Conservation (phyloP, 768 basidiomycete species). For the Tulasnella sp. region DNA sequence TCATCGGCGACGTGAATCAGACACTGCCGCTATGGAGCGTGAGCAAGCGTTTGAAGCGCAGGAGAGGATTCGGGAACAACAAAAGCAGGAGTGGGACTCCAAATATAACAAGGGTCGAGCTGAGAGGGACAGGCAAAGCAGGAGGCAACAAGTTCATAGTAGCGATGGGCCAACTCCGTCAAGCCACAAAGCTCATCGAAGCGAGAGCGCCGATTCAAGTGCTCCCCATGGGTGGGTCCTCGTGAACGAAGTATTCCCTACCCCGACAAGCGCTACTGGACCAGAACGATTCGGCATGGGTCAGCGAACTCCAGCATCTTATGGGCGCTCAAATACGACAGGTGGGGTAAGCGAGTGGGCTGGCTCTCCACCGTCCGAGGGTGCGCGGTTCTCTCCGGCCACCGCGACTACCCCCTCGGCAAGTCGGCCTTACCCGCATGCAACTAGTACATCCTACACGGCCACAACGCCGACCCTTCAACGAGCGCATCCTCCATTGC, state of each 20-base stretch:
- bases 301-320: neutral
- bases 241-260: constrained; percentile 3
- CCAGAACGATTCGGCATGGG: neutral
- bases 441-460: constrained; percentile 11
- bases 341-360: constrained; percentile 1
- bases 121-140: constrained; percentile 39
- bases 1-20: constrained; percentile 42
- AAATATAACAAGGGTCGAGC: constrained; percentile 39
- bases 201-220: constrained; percentile 19
- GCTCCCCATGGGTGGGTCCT: constrained; percentile 25
- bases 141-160: constrained; percentile 36
- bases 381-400: constrained; percentile 13
- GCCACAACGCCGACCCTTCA: neutral
- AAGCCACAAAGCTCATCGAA: constrained; percentile 14
- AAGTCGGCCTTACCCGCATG: constrained; percentile 25
- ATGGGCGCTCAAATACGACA: neutral
- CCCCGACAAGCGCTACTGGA: neutral
- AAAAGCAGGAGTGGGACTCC: constrained; percentile 37
- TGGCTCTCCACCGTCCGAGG: constrained; percentile 13
- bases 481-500: constrained; percentile 24
- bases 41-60: constrained; percentile 44
- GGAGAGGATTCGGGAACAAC: constrained; percentile 37
- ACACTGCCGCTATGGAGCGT: constrained; percentile 53
- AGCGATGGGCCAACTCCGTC: neutral
- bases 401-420: neutral